These are phyloP conservation scores for Schwanniomyces occidentalis DNA, from an alignment of 805 yeast genomes.

Conservation along the genomic window DNA sequence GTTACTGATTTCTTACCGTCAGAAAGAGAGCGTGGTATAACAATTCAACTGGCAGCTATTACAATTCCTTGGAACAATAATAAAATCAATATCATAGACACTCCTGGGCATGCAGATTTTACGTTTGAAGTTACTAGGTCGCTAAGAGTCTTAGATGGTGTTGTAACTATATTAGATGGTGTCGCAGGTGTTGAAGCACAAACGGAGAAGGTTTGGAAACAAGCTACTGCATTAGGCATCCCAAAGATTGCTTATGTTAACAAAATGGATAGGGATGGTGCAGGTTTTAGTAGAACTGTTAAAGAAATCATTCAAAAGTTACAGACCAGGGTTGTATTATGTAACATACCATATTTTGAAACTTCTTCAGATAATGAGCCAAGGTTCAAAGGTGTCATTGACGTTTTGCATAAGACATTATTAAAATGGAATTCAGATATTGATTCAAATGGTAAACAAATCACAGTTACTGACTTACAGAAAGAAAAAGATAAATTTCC, in stretches of 20 bases:
- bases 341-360: constrained; percentile 76
- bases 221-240: constrained; percentile 63
- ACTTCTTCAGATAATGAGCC: constrained; percentile 28
- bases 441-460: constrained; percentile 50
- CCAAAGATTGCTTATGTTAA: constrained; percentile 83
- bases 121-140: constrained; percentile 92
- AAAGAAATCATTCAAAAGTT: constrained; percentile 77
- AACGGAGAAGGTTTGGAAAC: constrained; percentile 95
- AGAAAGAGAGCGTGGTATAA: constrained; percentile 90
- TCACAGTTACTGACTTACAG: constrained; percentile 47
- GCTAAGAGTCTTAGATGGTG: constrained; percentile 89
- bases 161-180: constrained; percentile 87
- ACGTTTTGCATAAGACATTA: constrained; percentile 63
- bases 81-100: constrained; percentile 85
- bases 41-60: constrained; percentile 95
- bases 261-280: constrained; percentile 96
- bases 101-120: constrained; percentile 98
- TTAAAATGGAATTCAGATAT: constrained; percentile 48
- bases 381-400: constrained; percentile 70
- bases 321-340: constrained; percentile 68
- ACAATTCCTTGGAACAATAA: constrained; percentile 81
- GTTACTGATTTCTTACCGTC: constrained; percentile 90
- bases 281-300: constrained; percentile 89
- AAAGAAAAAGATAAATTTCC: constrained; percentile 23
- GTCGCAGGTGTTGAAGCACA: constrained; percentile 99